A percentile compares a stretch with the other conserved stretches of the same genome.
phyloP scores from a whole-genome alignment of 2,329 filamentous ascomycete species.

The Amauroascus verrucosus region DNA sequence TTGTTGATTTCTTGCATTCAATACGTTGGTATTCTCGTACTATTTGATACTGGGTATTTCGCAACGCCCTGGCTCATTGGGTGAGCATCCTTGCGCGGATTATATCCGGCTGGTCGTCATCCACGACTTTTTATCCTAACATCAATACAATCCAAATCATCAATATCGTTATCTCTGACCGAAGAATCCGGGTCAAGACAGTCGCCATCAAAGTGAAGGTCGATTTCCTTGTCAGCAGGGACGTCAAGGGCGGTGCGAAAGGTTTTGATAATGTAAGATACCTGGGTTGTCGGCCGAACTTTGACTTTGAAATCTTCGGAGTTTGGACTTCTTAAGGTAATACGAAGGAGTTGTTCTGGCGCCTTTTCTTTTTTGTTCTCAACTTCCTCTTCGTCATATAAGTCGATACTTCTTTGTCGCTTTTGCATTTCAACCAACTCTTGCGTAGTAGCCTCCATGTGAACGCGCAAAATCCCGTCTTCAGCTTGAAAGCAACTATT shows the following conservation, averaged over 20 bases:
- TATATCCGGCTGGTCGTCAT: not conserved
- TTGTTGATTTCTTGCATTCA: too few species aligned
- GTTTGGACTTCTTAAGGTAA: constrained; percentile 45
- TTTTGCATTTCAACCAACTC: constrained; percentile 43
- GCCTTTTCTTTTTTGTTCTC: constrained; percentile 14
- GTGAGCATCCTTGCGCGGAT: too few species aligned
- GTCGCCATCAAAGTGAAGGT: constrained; percentile 67
- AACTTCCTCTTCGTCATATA: constrained; percentile 20
- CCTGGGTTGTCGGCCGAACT: constrained; percentile 40
- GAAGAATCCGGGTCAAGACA: constrained; percentile 50
- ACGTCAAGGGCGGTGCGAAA: constrained; percentile 51
- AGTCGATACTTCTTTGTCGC: constrained; percentile 16
- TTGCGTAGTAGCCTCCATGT: constrained; percentile 67
- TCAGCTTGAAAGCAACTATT: constrained; percentile 40
- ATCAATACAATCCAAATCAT: constrained; percentile 65
- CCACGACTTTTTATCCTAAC: constrained; percentile 48
- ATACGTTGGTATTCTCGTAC: too few species aligned
- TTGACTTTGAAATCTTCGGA: constrained; percentile 43
- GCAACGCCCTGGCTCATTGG: too few species aligned
- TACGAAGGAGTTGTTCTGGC: constrained; percentile 27
- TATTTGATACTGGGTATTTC: too few species aligned
- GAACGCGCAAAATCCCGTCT: constrained; percentile 50
- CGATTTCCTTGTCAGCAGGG: constrained; percentile 44
- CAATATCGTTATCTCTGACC: constrained; percentile 59
- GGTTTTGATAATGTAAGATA: constrained; percentile 52